Evolutionary conservation across 192 early-diverging fungal genomes (phyloP).

Genomic region (Coemansia sp.): DNA sequence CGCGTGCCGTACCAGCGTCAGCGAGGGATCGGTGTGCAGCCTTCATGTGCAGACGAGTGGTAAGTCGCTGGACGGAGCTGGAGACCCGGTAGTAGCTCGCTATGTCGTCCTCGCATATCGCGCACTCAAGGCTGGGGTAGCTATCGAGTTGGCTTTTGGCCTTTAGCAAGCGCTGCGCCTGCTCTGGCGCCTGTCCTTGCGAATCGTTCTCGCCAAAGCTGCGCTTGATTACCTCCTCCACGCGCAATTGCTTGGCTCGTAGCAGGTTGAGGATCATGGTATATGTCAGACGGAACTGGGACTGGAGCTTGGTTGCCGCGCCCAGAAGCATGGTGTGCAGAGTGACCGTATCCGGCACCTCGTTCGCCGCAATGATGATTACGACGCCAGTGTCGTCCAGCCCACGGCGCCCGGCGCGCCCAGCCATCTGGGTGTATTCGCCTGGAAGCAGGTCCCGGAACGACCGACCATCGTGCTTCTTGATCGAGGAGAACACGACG

Average conservation of each 20-base stretch:
- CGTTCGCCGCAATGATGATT: slow-evolving; percentile 72
- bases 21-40: slow-evolving; percentile 32
- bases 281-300: slow-evolving; percentile 97
- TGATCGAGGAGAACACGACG: slow-evolving; percentile 90
- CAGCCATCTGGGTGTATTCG: slow-evolving; percentile 99
- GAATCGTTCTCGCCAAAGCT: slow-evolving; percentile 91
- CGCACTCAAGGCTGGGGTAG: slow-evolving; percentile 71
- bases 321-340: slow-evolving; percentile 87
- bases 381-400: slow-evolving; percentile 92
- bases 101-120: slow-evolving; percentile 82
- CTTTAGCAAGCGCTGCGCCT: slow-evolving; percentile 70
- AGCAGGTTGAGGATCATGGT: slow-evolving; percentile 98
- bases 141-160: slow-evolving; percentile 65
- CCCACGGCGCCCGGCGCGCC: slow-evolving; percentile 94
- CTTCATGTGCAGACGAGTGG: slow-evolving; percentile 29
- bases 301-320: slow-evolving; percentile 85
- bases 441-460: slow-evolving; percentile 91
- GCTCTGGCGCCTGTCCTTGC: slow-evolving; percentile 89
- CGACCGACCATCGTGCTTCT: slow-evolving; percentile 91
- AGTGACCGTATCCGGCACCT: slow-evolving; percentile 61
- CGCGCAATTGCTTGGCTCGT: slow-evolving; percentile 91
- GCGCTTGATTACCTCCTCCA: slow-evolving; percentile 99
- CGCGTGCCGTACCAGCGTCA: slow-evolving; percentile 57
- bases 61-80: slow-evolving; percentile 33
- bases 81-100: slow-evolving; percentile 67